Conservation (phyloP, 805 yeast species). For the Kazachstania psychrophila region DNA sequence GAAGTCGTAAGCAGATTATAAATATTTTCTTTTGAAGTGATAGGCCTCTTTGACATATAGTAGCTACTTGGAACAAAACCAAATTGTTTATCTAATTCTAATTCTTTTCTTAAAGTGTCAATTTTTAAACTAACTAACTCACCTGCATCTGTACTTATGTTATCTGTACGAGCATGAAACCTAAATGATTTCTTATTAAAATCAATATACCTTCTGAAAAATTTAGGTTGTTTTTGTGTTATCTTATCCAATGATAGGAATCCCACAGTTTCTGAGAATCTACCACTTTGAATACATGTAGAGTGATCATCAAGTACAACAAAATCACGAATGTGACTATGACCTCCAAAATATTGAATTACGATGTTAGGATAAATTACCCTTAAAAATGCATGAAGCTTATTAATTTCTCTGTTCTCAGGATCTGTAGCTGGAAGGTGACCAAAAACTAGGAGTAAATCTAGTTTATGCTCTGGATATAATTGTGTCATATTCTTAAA, state of each 20-base stretch:
- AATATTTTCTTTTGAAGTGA: conserved; percentile 47
- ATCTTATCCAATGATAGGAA: conserved; percentile 52
- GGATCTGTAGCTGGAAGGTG: conserved; percentile 58
- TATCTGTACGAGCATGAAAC: conserved; percentile 40
- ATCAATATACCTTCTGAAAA: conserved; percentile 68
- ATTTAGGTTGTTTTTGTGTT: conserved; percentile 21
- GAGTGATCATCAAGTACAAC: conserved; percentile 54
- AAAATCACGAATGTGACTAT: conserved; percentile 85
- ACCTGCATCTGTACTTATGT: conserved; percentile 53
- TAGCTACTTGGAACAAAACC: conserved; percentile 65
- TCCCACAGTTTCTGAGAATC: conserved; percentile 91
- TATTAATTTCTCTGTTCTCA: conserved; percentile 29
- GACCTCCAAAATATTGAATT: conserved; percentile 90
- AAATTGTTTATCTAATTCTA: conserved; percentile 45
- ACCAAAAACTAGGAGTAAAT: conserved; percentile 62
- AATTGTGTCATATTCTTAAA: conserved; percentile 38
- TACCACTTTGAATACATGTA: conserved; percentile 83
- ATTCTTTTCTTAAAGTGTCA: conserved; percentile 33
- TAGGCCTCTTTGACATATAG: conserved; percentile 57
- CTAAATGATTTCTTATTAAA: conserved; percentile 66
- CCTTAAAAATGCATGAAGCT: conserved; percentile 41
- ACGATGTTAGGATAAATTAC: conserved; percentile 47
- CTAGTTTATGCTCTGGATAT: conserved; percentile 39
- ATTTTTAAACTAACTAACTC: conserved; percentile 38
- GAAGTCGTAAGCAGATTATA: conserved; percentile 48